These are phyloP conservation scores for Cryptococcus maquisensis DNA, from an alignment of 1,284 basidiomycete genomes.

Conservation along the genomic window DNA sequence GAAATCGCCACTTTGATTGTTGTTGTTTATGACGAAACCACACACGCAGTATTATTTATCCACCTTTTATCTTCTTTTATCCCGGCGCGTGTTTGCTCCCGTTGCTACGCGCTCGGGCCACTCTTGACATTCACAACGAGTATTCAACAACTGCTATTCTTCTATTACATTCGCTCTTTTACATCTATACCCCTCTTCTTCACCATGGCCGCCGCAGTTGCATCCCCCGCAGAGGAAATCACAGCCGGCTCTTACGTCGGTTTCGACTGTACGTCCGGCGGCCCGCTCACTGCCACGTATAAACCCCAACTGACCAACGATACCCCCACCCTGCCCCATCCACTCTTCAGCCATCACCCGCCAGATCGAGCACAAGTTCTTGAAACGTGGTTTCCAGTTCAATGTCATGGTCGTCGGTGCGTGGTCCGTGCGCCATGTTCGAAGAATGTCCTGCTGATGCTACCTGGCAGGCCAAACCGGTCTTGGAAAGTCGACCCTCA, in stretches of 20 bases:
- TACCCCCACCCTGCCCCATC: background rate
- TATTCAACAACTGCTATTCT: background rate
- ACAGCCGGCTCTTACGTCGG: constrained; percentile 84
- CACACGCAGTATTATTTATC: background rate
- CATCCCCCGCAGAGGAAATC: constrained; percentile 57
- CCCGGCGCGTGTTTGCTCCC: constrained; percentile 1
- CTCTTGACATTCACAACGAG: background rate
- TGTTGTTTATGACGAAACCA: background rate
- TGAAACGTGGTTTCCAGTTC: constrained; percentile 99
- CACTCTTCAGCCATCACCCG: constrained; percentile 66
- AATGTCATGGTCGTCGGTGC: constrained; percentile 91
- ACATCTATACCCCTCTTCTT: background rate
- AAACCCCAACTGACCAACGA: background rate
- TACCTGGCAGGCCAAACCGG: constrained; percentile 80
- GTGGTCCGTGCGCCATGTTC: constrained; percentile 40
- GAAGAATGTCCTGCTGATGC: background rate
- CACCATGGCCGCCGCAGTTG: constrained; percentile 30
- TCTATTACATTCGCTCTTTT: background rate
- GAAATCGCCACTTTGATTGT: background rate
- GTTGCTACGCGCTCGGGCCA: background rate
- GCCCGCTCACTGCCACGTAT: background rate
- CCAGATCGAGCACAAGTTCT: constrained; percentile 98
- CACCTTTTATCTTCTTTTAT: too few species aligned
- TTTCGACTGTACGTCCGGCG: constrained; percentile 62
- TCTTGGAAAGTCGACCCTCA: constrained; percentile 94